Evolutionary conservation across 2,329 filamentous ascomycete species (phyloP), one percentile per base, ranked within the genome.

Genomic region (Pseudocercospora pini-densiflorae): DNA sequence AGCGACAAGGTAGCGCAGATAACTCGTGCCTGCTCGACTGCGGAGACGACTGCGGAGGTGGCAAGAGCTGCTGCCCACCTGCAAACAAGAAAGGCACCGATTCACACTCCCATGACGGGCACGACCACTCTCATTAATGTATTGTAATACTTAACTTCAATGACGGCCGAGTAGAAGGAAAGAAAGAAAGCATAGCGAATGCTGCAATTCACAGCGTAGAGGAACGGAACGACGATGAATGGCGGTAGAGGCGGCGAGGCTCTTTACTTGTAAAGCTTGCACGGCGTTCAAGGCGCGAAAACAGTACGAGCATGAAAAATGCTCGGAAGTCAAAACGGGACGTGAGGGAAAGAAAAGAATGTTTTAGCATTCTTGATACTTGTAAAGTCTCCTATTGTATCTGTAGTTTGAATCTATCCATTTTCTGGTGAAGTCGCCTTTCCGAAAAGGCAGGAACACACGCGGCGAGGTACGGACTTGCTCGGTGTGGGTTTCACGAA

Each of bases 1-100:
- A 68, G 16, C 62, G 66, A 3, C 53, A 62, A 36, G 73, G 73
- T 8, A 76, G 73, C 5, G 80, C 64, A 73, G 64, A 75, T 75
- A 69, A 76, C 76, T 76, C 74, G 19, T 83, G 81, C 68, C 64
- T 83, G 68, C 73, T 83, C 21, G 81, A 82, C 31, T 83, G 81
- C 60, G 78, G 75, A 16, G 80, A 82, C 62, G 77, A 80, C 19
- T 83, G 81, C 68, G 79, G 77, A 14, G 77, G 74, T 45, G 79
- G 77, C 29, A 79, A 80, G 66, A 78, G 76, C 68, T 82, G 81
- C 65, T 82, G 81, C 68, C 75, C 73, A 24, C 79, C 79, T 2
- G 61, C 64, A 5, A 65, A 66, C 49, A 65, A 68, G 53, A 65
- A 68, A 43, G 59, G 60, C 55, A 59, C 60, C 24, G 65, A 66